Percentiles rank a stretch among this genome's conserved stretches.
These are phyloP conservation scores for Ambrosia trifida DNA, from an alignment of 129 eudicot genomes.

Conservation along the genomic window DNA sequence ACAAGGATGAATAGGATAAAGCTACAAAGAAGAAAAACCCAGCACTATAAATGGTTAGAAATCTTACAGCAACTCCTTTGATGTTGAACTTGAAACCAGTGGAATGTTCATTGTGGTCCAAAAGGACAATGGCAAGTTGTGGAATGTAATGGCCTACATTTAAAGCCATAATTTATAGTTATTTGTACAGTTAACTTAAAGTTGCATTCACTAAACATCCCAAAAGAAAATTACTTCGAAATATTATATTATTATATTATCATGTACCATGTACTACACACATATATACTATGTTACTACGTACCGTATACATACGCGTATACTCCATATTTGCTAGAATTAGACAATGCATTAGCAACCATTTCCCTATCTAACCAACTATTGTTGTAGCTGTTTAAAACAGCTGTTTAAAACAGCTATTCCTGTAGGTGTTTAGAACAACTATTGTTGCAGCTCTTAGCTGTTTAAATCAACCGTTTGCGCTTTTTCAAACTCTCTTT, in stretches of 20 bases:
- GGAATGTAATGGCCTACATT: constrained; percentile 92
- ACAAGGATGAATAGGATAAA: neutral
- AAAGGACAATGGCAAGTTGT: constrained; percentile 73
- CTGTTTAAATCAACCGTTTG: too few species aligned
- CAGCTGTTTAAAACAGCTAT: too few species aligned
- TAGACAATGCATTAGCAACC: constrained; percentile 60
- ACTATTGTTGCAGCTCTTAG: too few species aligned
- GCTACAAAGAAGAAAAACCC: neutral
- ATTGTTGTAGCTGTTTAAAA: too few species aligned
- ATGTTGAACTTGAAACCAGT: constrained; percentile 84
- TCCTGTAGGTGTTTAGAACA: too few species aligned
- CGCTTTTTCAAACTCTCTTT: too few species aligned
- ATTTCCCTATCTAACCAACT: too few species aligned
- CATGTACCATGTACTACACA: neutral
- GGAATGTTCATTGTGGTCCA: constrained; percentile 73
- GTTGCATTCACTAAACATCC: too few species aligned
- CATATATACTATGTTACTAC: neutral
- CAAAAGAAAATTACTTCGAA: too few species aligned
- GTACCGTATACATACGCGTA: neutral
- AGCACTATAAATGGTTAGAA: constrained; percentile 13
- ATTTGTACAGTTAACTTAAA: neutral
- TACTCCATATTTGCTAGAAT: constrained; percentile 49
- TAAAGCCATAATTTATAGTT: neutral
- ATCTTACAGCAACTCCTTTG: constrained; percentile 89
- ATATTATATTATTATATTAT: too few species aligned